Conservation (phyloP, 1,284 basidiomycete genomes). For the Xanthoconium separans region DNA sequence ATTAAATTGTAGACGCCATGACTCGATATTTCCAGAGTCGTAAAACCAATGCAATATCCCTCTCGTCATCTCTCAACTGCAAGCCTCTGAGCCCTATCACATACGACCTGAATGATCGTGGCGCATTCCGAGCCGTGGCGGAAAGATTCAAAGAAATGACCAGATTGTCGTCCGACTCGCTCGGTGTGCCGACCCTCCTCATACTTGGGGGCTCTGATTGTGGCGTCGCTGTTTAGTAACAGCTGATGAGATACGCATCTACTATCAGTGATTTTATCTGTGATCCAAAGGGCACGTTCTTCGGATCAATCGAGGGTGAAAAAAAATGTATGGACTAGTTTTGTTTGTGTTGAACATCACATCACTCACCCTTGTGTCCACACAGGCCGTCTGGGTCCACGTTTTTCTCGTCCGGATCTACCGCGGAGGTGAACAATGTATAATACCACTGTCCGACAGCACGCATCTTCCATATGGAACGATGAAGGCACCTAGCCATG, state of each 20-base stretch:
- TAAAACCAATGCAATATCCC: neutral
- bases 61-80: neutral
- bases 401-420: constrained; percentile 2
- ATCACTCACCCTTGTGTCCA: constrained; percentile 13
- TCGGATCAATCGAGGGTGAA: constrained; percentile 9
- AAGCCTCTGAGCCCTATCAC: neutral
- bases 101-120: neutral
- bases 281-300: neutral
- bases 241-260: constrained; percentile 2
- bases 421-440: constrained; percentile 1
- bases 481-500: neutral
- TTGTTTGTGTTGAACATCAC: neutral
- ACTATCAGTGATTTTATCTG: neutral
- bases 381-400: neutral
- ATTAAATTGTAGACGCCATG: neutral
- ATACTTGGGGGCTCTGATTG: constrained; percentile 13
- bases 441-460: neutral
- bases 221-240: constrained; percentile 15
- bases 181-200: neutral
- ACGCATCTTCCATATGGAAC: neutral
- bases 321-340: constrained; percentile 10
- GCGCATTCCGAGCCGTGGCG: neutral
- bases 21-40: neutral
- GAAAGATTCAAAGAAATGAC: neutral
- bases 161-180: neutral